Percentiles rank a stretch among this genome's conserved stretches.
Evolutionary conservation across 495 filamentous ascomycete genomes (phyloP).

Genomic region (Podospora conica): DNA sequence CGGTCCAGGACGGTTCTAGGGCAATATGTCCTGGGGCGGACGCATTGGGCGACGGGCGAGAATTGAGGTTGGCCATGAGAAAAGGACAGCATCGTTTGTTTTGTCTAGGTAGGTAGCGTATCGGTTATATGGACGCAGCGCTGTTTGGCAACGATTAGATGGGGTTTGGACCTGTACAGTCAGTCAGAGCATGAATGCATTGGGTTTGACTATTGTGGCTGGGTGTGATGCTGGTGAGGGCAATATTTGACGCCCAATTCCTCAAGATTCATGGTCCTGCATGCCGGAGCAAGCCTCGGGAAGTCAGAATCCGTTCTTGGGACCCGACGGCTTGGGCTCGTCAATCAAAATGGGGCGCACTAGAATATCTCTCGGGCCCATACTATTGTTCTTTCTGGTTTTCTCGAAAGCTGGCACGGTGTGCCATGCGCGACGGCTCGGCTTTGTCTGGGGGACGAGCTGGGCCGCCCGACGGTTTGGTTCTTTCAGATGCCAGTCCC

Average conservation of each 20-base stretch:
- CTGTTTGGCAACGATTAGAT: background rate
- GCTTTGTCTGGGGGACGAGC: background rate
- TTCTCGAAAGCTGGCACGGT: background rate
- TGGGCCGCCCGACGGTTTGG: background rate
- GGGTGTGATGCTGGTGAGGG: too few species aligned
- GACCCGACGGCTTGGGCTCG: background rate
- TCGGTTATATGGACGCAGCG: constrained; percentile 24
- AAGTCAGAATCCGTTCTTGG: background rate
- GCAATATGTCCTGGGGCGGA: background rate
- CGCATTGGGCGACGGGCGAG: background rate
- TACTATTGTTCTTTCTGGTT: background rate
- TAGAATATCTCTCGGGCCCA: background rate
- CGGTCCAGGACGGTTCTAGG: background rate
- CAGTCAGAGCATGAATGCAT: background rate
- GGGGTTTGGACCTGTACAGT: background rate
- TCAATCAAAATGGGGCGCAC: background rate
- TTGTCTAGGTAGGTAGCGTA: constrained; percentile 1
- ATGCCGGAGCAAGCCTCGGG: background rate
- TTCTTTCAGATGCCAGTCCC: background rate
- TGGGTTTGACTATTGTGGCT: background rate
- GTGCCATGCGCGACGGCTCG: background rate
- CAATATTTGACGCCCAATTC: background rate
- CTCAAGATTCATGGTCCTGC: background rate
- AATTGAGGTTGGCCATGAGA: background rate
- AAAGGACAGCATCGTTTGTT: constrained; percentile 36